Base-by-base conservation (phyloP, 306 rosid genomes). In the Trifolium subterraneum region DNA sequence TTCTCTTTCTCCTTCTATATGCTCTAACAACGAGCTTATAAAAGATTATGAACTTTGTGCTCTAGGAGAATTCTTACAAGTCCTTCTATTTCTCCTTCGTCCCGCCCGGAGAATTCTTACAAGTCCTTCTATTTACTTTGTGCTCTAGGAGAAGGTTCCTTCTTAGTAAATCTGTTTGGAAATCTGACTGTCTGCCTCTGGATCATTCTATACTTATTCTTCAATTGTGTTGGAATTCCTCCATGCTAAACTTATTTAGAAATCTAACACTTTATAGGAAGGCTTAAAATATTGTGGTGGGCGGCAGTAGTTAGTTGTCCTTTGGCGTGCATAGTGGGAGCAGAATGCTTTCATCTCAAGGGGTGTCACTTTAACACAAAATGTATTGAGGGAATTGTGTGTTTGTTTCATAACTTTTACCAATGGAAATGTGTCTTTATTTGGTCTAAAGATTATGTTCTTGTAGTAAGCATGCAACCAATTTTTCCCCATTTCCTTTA, bases 161-260 rank as follows among this genome's bases (percentile, higher is more conserved):
- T 56, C 31, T 52, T 71, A 56, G 64, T 15, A 12, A 55, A 18
- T 42, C 54, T 31, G 20, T 71, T 71, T 36, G 51, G 52, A 20
- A 36, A 36, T 54, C 23, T 0, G 51, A 20, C 44, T 13, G 10
- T 14, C 35, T 54, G 52, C 38, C 31, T 8, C 9, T 22, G 39
- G 6, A 71, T 8, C 23, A 38, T 25, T 10, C 8, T 13, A 29
- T 29, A 13, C 65, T 4, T 29, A 25, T 59, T 44, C 77, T 72
- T 27, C 14, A 42, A 27, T 42, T 31, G 33, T 3, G 23, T 16
- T 7, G 7, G 50, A 72, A 27, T 42, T 72, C 42, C 44, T 72
- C 47, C 7, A 5, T 35, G 77, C 60, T 18, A 29, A 66, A 55
- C 27, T 36, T 33, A 66, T 42, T 52, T 76, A 19, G 25, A 62